Percentiles rank a stretch among this genome's conserved stretches.
Conservation (phyloP, 768 basidiomycete species). For the Phlegmacium glaucopus region DNA sequence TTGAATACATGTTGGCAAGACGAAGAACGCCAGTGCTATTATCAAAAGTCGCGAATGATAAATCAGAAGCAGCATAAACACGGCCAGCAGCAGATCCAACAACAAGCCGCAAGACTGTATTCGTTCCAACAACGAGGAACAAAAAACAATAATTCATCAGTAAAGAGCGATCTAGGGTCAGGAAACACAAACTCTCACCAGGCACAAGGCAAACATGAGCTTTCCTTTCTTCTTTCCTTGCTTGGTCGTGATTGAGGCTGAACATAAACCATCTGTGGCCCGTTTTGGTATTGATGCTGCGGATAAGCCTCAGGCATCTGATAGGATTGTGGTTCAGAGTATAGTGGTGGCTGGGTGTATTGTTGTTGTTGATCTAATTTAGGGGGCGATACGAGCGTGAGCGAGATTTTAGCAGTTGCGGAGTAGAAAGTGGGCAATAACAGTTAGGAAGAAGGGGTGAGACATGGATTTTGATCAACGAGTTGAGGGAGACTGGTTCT, state of each 20-base stretch:
- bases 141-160: not conserved
- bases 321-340: not conserved
- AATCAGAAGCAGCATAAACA: slow-evolving; percentile 12
- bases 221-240: slow-evolving; percentile 5
- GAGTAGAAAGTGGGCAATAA: too few relatives aligned
- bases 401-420: too few relatives aligned
- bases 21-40: too few relatives aligned
- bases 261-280: slow-evolving; percentile 16
- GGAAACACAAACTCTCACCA: slow-evolving; percentile 6
- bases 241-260: slow-evolving; percentile 7
- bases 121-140: not conserved
- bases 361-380: not conserved
- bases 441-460: too few relatives aligned
- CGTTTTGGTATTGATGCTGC: not conserved
- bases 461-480: not conserved
- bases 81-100: slow-evolving; percentile 14
- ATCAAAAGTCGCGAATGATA: too few relatives aligned
- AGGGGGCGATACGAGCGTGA: not conserved
- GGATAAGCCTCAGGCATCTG: slow-evolving; percentile 1
- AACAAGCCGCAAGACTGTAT: slow-evolving; percentile 6
- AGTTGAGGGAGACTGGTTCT: too few relatives aligned
- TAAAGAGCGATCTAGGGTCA: not conserved
- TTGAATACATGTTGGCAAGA: too few relatives aligned
- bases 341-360: not conserved
- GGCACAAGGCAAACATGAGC: slow-evolving; percentile 10